Base-by-base conservation (phyloP, 163 green algal species). In the Prototheca cutis region DNA sequence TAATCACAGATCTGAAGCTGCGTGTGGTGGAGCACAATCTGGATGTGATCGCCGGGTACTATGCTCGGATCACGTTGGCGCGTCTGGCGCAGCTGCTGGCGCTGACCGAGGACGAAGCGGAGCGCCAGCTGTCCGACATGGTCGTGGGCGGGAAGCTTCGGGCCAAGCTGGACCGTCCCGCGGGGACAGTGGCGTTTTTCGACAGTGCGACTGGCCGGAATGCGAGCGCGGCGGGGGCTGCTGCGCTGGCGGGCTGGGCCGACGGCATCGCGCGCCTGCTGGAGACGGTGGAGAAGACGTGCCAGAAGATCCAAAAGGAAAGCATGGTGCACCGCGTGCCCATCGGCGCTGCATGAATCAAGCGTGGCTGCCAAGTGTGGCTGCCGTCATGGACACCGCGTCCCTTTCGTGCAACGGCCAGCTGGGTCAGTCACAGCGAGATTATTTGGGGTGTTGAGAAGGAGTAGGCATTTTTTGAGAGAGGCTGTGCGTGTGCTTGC, bases 1-100 rank as follows among this genome's bases (percentile, higher is more conserved):
- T n/a, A n/a, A n/a, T 3, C 29, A 61, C 55, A 71, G 78, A 69
- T 51, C 69, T 73, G 40, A 25, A 33, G 27, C 76, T 90, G 59
- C 81, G 90, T 1, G 83, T 97, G 18, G 81, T 86, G 2, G 85
- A 99, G 81, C 93, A 99, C 82, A 98, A 97, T 77, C 80, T 98
- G 24, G 76, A 94, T 49, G 84, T 93, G 4, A 68, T 94, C 2
- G 31, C 75, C 32, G 83, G 86, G 65, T 99, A 97, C 83, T 99
- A 99, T 83, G 85, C 77, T 15, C 74, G 80, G 48, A 85, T 99
- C 52, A 86, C 61, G 34, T 77, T 90, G 32, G 29, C 68, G 30
- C 76, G 91, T 2, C 81, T 99, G 34, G 71, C 83, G 4, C 67
- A 90, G 65, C 80, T 99, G 32, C 77, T 99, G 54, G 81, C 85